These are phyloP conservation scores for Isabelozyma pseudorhagii DNA, from an alignment of 805 yeast genomes.

Conservation along the genomic window DNA sequence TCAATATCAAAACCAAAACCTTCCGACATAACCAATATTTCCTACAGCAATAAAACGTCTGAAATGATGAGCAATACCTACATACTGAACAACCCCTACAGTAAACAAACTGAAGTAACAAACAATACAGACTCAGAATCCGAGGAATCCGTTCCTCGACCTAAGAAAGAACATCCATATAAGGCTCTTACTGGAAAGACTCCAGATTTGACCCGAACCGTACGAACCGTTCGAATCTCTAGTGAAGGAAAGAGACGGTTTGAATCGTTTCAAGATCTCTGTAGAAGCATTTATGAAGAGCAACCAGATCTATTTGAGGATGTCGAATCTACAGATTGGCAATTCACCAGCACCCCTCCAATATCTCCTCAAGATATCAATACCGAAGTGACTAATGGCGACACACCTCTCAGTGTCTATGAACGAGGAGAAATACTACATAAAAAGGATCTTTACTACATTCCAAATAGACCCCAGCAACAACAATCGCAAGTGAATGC, in stretches of 20 bases:
- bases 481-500: constrained; percentile 8
- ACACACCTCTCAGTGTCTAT: constrained; percentile 40
- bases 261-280: constrained; percentile 14
- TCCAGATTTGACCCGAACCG: background rate
- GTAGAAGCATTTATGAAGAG: constrained; percentile 15
- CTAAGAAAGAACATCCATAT: constrained; percentile 1
- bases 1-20: constrained; percentile 11
- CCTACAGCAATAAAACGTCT: background rate
- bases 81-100: too few species aligned
- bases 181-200: background rate
- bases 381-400: background rate
- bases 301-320: constrained; percentile 26
- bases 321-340: background rate
- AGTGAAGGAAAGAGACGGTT: background rate
- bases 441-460: constrained; percentile 46
- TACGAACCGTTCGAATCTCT: too few species aligned
- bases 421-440: constrained; percentile 62
- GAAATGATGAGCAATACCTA: constrained; percentile 1
- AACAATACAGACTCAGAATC: too few species aligned
- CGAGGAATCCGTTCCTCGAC: background rate
- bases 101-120: too few species aligned
- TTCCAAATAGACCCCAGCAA: constrained; percentile 31
- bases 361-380: background rate
- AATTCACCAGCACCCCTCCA: background rate
- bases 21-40: constrained; percentile 19